A percentile compares a stretch with the other conserved stretches of the same genome.
These are phyloP conservation scores for Aegle marmelos DNA, from an alignment of 345 rosid genomes.

Conservation along the genomic window DNA sequence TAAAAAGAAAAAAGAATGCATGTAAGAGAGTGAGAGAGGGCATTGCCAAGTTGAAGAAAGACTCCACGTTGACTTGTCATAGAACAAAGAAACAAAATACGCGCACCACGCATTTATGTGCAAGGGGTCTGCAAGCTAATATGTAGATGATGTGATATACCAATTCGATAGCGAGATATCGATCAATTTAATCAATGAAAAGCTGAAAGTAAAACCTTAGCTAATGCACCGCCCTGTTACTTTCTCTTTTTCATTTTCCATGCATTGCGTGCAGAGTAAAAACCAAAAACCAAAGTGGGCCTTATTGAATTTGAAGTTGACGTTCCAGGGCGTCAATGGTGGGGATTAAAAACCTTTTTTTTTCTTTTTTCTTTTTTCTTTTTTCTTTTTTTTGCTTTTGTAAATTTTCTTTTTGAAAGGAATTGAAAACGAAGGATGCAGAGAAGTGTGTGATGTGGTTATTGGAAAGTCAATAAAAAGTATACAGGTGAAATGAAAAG, in stretches of 20 bases:
- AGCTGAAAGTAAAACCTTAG: not conserved
- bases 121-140: not conserved
- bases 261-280: not conserved
- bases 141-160: not conserved
- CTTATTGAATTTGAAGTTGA: not conserved
- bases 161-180: not conserved
- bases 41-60: not conserved
- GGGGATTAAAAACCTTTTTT: not conserved
- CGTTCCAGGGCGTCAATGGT: not conserved
- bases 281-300: not conserved
- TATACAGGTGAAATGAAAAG: conserved; percentile 5
- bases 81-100: not conserved
- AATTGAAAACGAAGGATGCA: conserved; percentile 14
- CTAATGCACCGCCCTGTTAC: not conserved
- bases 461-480: not conserved
- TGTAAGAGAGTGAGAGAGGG: not conserved
- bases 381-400: not conserved
- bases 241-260: not conserved
- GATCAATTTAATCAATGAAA: not conserved
- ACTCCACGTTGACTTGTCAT: conserved; percentile 2
- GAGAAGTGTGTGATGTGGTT: not conserved
- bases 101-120: not conserved
- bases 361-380: not conserved
- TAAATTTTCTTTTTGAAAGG: not conserved
- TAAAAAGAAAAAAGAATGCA: no score